Base-by-base conservation (phyloP, 148 eudicot species). In the Fagopyrum homotropicum region DNA sequence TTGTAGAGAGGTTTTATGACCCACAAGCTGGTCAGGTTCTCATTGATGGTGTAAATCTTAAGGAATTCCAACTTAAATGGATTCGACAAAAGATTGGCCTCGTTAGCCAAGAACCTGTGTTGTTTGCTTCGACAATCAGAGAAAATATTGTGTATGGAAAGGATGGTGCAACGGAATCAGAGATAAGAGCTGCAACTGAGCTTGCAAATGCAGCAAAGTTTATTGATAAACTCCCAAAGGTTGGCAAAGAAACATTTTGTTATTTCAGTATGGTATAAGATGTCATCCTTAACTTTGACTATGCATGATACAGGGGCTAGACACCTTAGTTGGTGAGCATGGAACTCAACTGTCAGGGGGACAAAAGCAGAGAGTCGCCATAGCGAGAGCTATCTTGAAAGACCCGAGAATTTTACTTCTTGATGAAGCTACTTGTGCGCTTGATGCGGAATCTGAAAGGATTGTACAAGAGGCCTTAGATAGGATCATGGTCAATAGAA, bases 381-480 rank as follows among this genome's bases (percentile, higher is more conserved):
- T 92, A 77, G 93, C 97, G 0, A 83, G 97, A 80, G 97, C 95
- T 52, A 87, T 92, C 51, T 54, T 92, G 55, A 92, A 90, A 83
- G 83, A 90, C 73, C 97, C 97, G 2, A 69, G 89, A 12, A 92
- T 92, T 76, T 79, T 92, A 64, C 95, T 92, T 72, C 81, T 90
- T 50, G 95, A 92, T 69, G 97, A 92, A 84, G 97, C 95, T 30
- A 92, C 97, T 17, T 90, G 97, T 87, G 97, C 97, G 47, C 88
- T 92, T 56, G 97, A 92, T 82, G 89, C 91, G 45, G 95, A 88
- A 55, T 92, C 97, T 12, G 97, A 92, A 76, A 84, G 88, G 70
- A 68, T 86, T 71, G 97, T 92, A 54, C 97, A 92, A 63, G 93
- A 88, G 79, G 98, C 98, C 73, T 75, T 92, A 69, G 96, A 92